Base-by-base conservation (phyloP, 2,329 filamentous ascomycete genomes). In the Ophiostoma perfectum region DNA sequence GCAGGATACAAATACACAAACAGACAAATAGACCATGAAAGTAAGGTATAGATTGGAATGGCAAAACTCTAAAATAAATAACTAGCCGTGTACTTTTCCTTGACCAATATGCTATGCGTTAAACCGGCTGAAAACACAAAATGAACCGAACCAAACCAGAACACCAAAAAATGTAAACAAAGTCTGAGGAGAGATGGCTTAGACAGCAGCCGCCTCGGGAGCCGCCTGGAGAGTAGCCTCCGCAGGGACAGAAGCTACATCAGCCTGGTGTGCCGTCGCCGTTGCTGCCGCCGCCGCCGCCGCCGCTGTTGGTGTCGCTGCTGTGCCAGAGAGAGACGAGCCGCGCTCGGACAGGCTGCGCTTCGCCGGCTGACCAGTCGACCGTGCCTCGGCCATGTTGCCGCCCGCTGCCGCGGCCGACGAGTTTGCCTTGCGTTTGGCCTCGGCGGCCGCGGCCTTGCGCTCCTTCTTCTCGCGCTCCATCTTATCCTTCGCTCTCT, bases 351-450 rank as follows among this genome's bases (percentile, higher is more conserved):
- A 77, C 12, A 78, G 73, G 14, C 58, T 47, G 42, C 69, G 64
- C 70, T 71, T 71, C n/a, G 49, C 67, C 60, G 66, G 67, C 67
- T 67, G 65, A 8, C 60, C 66, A 7, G 44, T 27, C 9, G 52
- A 41, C 27, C 78, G 77, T 45, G 77, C 77, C 66, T 79, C 76
- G n/a, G 75, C 78, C 74, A 79, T 80, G 66, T 81, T 78, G 1
- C 81, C 81, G 83, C 83, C n/a, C 79, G 72, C 70, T 1, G 72
- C 83, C 64, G 83, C 72, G 0, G 83, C 83, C 47, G 77, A 80
- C 36, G 67, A 47, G 64, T 58, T 66, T 41, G 38, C 27, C 64
- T 14, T 68, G 27, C 70, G 67, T 38, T 58, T 55, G 7, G 49
- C 64, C 60, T 69, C 65, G 66, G 45, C 42, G 1, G 65, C 42